Conservation (phyloP, 441 rosid genomes). For the Adansonia rubrostipa region DNA sequence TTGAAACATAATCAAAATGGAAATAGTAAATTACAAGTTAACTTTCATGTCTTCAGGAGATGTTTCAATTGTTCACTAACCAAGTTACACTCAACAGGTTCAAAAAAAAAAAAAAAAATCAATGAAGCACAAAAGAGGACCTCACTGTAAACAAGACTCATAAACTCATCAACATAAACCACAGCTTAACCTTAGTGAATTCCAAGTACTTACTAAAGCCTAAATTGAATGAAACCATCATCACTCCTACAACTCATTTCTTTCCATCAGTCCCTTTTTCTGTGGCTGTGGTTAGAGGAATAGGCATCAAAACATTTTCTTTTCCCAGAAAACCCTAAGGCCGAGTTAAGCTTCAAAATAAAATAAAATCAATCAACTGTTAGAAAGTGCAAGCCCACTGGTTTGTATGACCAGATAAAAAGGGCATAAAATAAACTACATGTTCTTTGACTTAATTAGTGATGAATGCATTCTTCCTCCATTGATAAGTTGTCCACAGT, state of each 20-base stretch:
- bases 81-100: neutral
- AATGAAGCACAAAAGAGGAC: slow-evolving; percentile 9
- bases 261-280: neutral
- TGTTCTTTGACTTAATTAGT: neutral
- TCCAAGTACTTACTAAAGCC: neutral
- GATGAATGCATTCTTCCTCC: neutral
- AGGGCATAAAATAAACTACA: neutral
- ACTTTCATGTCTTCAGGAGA: neutral
- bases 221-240: neutral
- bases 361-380: neutral
- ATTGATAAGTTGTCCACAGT: neutral
- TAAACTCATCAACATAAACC: neutral
- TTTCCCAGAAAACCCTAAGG: neutral
- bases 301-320: neutral
- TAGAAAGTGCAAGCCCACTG: neutral
- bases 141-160: neutral
- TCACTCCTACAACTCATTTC: neutral
- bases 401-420: neutral
- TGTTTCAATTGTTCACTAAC: slow-evolving; percentile 13
- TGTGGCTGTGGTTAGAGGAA: neutral
- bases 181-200: neutral
- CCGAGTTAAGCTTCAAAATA: too few species aligned
- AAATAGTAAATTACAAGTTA: neutral
- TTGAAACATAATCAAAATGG: slow-evolving; percentile 19
- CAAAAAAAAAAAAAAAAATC: neutral